Percentiles rank a stretch among this genome's conserved stretches.
Evolutionary conservation across 352 stramenopile genomes (phyloP).

Genomic region (Albugo laibachii): DNA sequence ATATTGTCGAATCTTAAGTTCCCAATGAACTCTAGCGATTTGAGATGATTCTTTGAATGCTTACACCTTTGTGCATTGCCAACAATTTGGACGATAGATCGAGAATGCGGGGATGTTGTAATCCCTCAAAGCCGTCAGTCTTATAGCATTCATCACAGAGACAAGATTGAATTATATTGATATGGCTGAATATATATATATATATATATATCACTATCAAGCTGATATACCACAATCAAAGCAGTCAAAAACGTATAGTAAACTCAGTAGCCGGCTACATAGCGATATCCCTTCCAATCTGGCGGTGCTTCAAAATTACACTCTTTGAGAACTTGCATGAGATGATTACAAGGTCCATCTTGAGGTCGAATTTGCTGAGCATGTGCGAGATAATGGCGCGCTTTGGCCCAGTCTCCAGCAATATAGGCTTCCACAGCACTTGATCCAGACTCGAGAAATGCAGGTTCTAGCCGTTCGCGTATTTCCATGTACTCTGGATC

Average conservation of each 20-base stretch:
- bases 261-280: constrained; percentile 55
- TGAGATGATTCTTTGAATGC: too few relatives aligned
- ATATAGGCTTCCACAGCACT: constrained; percentile 63
- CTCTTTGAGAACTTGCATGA: constrained; percentile 82
- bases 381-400: constrained; percentile 46
- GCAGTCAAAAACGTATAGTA: background rate
- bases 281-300: constrained; percentile 83
- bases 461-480: constrained; percentile 53
- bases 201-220: too few relatives aligned
- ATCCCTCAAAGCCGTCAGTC: too few relatives aligned
- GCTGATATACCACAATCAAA: background rate
- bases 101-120: too few relatives aligned
- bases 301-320: constrained; percentile 66
- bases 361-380: constrained; percentile 47
- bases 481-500: constrained; percentile 71
- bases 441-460: constrained; percentile 44
- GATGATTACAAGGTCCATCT: constrained; percentile 81
- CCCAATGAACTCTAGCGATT: too few relatives aligned
- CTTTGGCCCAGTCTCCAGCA: constrained; percentile 47
- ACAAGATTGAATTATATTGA: too few relatives aligned
- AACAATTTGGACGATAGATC: too few relatives aligned
- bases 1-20: too few relatives aligned
- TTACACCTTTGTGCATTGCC: too few relatives aligned
- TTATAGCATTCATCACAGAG: too few relatives aligned
- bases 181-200: too few relatives aligned